Conservation (phyloP, 768 basidiomycete species). For the Myochromella boudieri region DNA sequence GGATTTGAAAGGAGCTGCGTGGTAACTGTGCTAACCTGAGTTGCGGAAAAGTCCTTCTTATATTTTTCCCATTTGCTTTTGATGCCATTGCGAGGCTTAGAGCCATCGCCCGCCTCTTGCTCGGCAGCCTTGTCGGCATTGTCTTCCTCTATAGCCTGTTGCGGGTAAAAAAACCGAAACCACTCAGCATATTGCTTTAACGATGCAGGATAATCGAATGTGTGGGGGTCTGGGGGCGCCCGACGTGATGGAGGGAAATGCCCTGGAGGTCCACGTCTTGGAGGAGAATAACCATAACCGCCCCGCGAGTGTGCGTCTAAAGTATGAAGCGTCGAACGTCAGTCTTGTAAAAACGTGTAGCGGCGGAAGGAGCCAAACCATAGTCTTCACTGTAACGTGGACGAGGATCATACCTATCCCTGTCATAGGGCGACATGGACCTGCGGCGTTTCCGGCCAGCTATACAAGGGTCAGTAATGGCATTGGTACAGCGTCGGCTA, state of each 20-base stretch:
- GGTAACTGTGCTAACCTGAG: constrained; percentile 67
- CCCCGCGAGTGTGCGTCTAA: constrained; percentile 65
- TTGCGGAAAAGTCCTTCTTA: constrained; percentile 84
- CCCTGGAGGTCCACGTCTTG: constrained; percentile 56
- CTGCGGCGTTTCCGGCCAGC: constrained; percentile 76
- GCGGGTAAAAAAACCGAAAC: constrained; percentile 77
- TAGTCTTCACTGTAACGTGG: constrained; percentile 82
- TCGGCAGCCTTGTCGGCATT: constrained; percentile 82
- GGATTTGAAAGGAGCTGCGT: constrained; percentile 18
- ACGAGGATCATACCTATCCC: constrained; percentile 80
- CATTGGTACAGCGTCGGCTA: not conserved
- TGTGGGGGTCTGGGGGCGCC: constrained; percentile 76
- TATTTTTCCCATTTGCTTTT: constrained; percentile 89
- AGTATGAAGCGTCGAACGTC: constrained; percentile 15
- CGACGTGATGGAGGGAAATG: constrained; percentile 53
- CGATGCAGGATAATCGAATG: constrained; percentile 77
- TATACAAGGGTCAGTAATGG: constrained; percentile 22
- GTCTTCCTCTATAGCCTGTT: constrained; percentile 81
- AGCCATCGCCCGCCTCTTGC: constrained; percentile 78
- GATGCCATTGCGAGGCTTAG: constrained; percentile 83
- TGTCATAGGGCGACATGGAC: constrained; percentile 79
- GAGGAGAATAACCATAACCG: constrained; percentile 61
- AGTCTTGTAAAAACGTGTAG: not conserved
- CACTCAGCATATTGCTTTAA: constrained; percentile 87
- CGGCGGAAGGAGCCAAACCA: constrained; percentile 47